Percentiles rank a stretch among this genome's conserved stretches.
Evolutionary conservation across 2,329 filamentous ascomycete genomes (phyloP).

Genomic region (Claviceps pazoutovae): DNA sequence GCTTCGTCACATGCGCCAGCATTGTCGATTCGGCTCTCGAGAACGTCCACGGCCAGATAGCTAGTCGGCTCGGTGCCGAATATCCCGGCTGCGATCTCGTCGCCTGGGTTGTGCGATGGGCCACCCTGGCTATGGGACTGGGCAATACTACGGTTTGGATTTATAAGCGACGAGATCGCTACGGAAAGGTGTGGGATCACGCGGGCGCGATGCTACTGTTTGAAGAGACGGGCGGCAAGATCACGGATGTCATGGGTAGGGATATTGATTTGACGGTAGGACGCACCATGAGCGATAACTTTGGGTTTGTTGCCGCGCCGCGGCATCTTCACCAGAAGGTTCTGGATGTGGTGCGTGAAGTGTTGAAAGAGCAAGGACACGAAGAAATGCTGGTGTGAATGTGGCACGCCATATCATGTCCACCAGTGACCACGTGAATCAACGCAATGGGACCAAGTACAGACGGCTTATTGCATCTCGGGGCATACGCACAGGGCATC

Average conservation of each 20-base stretch:
- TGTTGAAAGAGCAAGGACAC: constrained; percentile 36
- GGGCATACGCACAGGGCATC: neutral
- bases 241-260: constrained; percentile 40
- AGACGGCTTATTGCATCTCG: neutral
- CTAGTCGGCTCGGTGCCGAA: constrained; percentile 24
- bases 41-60: constrained; percentile 31
- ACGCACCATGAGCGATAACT: constrained; percentile 35
- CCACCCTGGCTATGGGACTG: constrained; percentile 34
- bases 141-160: constrained; percentile 43
- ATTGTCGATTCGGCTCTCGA: constrained; percentile 33
- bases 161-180: constrained; percentile 30
- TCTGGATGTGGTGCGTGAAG: constrained; percentile 40
- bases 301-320: constrained; percentile 42
- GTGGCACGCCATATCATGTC: neutral
- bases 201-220: constrained; percentile 46
- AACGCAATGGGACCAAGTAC: neutral
- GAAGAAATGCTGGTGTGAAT: constrained; percentile 10
- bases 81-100: constrained; percentile 38
- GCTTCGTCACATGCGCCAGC: constrained; percentile 33
- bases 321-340: constrained; percentile 28
- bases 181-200: constrained; percentile 46
- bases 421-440: no score
- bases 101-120: constrained; percentile 44
- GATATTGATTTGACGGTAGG: constrained; percentile 35
- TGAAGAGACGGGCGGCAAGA: constrained; percentile 39